A percentile compares a stretch with the other conserved stretches of the same genome.
Evolutionary conservation across 768 basidiomycete genomes (phyloP).

Genomic region (Lentinus brumalis): DNA sequence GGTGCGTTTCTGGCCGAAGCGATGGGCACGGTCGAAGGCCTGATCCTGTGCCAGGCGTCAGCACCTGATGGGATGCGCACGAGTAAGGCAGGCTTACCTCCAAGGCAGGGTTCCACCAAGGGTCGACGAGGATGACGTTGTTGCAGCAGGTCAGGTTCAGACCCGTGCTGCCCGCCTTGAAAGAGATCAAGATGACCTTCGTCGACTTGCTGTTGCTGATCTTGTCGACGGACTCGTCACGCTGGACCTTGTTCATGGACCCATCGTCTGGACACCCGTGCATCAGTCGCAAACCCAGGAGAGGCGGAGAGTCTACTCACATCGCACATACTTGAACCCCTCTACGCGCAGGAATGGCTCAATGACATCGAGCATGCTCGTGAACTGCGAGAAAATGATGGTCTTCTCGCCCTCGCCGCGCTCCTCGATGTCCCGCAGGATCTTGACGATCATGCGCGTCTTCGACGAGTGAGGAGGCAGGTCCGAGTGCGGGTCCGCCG

Average conservation of each 20-base stretch:
- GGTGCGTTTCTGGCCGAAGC: constrained; percentile 83
- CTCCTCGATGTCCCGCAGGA: constrained; percentile 66
- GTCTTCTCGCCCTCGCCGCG: constrained; percentile 80
- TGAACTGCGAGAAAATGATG: constrained; percentile 95
- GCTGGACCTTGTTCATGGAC: constrained; percentile 73
- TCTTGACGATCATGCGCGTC: constrained; percentile 76
- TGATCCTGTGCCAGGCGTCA: constrained; percentile 60
- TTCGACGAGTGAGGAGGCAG: constrained; percentile 82
- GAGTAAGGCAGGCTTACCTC: constrained; percentile 52
- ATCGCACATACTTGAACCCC: constrained; percentile 77
- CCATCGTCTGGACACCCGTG: constrained; percentile 73
- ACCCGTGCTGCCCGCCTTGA: constrained; percentile 93
- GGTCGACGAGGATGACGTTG: constrained; percentile 89
- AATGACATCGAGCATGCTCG: constrained; percentile 82
- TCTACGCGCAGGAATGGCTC: constrained; percentile 77
- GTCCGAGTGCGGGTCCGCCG: constrained; percentile 28
- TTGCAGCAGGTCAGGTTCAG: constrained; percentile 93
- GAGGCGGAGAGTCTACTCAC: constrained; percentile 52
- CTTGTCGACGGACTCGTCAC: constrained; percentile 71
- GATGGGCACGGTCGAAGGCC: constrained; percentile 90
- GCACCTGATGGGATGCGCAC: constrained; percentile 4
- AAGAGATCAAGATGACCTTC: constrained; percentile 88
- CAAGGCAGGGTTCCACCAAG: constrained; percentile 95
- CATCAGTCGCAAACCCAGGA: constrained; percentile 6
- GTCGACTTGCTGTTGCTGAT: constrained; percentile 63